Evolutionary conservation across 805 yeast species (phyloP), one percentile per base, ranked within the genome.

Genomic region (Teunomyces kruisii): DNA sequence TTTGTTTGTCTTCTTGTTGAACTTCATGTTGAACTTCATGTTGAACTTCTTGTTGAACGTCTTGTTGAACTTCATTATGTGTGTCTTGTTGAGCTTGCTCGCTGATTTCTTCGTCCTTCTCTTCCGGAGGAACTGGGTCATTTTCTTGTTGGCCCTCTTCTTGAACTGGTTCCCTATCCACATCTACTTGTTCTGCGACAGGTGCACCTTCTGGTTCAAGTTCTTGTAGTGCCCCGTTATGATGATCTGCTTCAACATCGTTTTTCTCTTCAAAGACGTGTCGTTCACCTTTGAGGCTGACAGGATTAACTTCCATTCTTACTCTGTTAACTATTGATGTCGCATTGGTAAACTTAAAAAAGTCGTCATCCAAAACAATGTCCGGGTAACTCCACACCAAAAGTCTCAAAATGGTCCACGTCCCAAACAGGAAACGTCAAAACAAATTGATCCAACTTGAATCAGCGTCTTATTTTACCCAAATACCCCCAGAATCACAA

Each of bases 261-360:
- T 26, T 14, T 12, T 14, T 13, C 19, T n/a, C 19, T 10, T 37
- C 31, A 37, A 9, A n/a, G 22, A 10, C 40, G 9, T 13, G 14
- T 12, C 9, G 31, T 26, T 26, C 31, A 12, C 24, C 24, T 37
- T 37, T 28, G 26, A 37, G 14, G n/a, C 19, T 27, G 40, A 35
- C 32, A 15, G 44, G 44, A 13, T 19, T 28, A 4, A 42, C 35
- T 42, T 42, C 44, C 44, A 42, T 42, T 28, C 27, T 30, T 35
- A n/a, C 13, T 4, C 17, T 17, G 15, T 7, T n/a, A 19, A 4
- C 6, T 9, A 13, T 19, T n/a, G 26, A 12, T 26, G 12, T 10
- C 28, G 28, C 28, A 26, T 8, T 10, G n/a, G 12, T 26, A 26
- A 8, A n/a, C n/a, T n/a, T 9, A 5, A 10, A 8, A 8, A 10